Percentiles rank a stretch among this genome's conserved stretches.
phyloP scores from a whole-genome alignment of 257 asterid species.

The Nicotiana sylvestris region DNA sequence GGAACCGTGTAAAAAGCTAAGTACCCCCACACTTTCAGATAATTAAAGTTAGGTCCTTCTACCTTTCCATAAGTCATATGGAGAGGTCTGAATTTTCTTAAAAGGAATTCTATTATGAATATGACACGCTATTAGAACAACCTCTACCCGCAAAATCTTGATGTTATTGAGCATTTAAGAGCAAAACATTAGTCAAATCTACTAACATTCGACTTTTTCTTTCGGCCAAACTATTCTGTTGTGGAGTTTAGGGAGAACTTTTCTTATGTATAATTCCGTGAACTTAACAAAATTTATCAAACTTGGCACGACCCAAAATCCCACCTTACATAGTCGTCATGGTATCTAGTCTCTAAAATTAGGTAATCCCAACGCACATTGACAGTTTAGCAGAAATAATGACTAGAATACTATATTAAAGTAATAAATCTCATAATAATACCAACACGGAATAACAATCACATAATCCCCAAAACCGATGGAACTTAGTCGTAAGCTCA shows the following conservation, averaged over 20 bases:
- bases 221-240: neutral
- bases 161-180: neutral
- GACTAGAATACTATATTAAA: too few relatives aligned
- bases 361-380: too few relatives aligned
- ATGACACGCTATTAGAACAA: neutral
- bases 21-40: neutral
- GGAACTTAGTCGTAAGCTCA: too few relatives aligned
- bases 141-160: neutral
- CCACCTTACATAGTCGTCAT: too few relatives aligned
- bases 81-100: neutral
- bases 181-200: neutral
- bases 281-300: neutral
- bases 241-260: neutral
- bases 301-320: neutral
- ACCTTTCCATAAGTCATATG: neutral
- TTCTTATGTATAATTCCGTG: neutral
- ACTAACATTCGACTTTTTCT: neutral
- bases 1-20: neutral
- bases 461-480: too few relatives aligned
- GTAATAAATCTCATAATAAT: too few relatives aligned
- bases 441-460: too few relatives aligned
- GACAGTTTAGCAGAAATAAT: too few relatives aligned
- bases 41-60: neutral
- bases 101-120: neutral
- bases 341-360: too few relatives aligned